Conservation (phyloP, 2,329 filamentous ascomycete genomes). For the Trichophyton equinum region DNA sequence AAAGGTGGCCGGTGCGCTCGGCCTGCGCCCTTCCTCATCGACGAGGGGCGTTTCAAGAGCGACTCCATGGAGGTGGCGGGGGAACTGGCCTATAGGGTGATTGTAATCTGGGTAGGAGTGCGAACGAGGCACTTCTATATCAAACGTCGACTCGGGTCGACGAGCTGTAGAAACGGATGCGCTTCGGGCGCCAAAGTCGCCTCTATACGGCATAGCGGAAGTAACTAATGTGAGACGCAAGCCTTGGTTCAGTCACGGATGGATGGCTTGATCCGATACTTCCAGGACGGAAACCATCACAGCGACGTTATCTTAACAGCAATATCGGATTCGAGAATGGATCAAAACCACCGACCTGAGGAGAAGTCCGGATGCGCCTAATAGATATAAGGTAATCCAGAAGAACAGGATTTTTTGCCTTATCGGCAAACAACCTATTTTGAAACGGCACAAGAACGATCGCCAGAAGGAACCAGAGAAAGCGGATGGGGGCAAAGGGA, state of each 20-base stretch:
- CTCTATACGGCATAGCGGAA: neutral
- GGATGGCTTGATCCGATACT: neutral
- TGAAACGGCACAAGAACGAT: neutral
- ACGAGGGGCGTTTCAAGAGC: neutral
- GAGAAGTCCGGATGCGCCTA: neutral
- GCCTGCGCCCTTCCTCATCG: slow-evolving; percentile 3
- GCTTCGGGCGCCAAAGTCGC: neutral
- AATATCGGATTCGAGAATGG: neutral
- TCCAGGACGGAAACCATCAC: neutral
- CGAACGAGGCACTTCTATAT: neutral
- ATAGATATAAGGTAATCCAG: neutral
- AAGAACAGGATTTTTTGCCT: no score
- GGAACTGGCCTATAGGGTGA: neutral
- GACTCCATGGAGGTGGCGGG: neutral
- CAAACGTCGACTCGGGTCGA: neutral
- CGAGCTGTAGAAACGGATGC: neutral
- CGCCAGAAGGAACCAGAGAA: neutral
- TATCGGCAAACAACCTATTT: neutral
- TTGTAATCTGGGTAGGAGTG: slow-evolving; percentile 1
- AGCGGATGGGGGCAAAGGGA: neutral
- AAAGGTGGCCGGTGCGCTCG: slow-evolving; percentile 6
- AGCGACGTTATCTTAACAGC: neutral
- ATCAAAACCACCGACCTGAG: neutral
- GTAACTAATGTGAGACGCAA: neutral
- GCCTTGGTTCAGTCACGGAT: neutral